phyloP scores from a whole-genome alignment of 73 alveolate genomes.

The Halteria grandinella region DNA sequence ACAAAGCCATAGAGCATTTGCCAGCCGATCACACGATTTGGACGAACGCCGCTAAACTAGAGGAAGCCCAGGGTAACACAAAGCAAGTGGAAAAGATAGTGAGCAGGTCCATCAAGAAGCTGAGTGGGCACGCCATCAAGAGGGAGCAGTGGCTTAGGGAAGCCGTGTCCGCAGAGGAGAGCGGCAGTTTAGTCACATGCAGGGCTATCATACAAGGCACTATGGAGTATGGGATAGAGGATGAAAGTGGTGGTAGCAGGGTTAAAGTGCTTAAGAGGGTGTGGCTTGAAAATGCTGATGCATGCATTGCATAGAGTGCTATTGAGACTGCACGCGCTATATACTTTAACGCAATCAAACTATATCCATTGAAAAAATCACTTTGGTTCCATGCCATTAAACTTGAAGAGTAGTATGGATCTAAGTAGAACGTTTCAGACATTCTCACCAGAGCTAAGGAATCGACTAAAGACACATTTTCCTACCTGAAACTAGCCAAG shows the following conservation, averaged over 20 bases:
- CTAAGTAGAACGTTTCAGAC: conserved; percentile 32
- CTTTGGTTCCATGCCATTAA: conserved; percentile 64
- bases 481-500: conserved; percentile 79
- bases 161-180: conserved; percentile 81
- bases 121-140: conserved; percentile 58
- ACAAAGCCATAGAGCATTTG: conserved; percentile 87
- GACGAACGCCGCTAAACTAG: conserved; percentile 89
- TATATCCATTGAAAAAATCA: conserved; percentile 57
- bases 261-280: conserved; percentile 19
- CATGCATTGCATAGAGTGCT: conserved; percentile 51
- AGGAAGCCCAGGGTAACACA: conserved; percentile 84
- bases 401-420: conserved; percentile 72
- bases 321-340: conserved; percentile 75
- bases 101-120: conserved; percentile 70
- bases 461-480: conserved; percentile 26
- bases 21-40: conserved; percentile 91
- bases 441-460: conserved; percentile 48
- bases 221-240: conserved; percentile 52
- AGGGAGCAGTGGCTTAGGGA: conserved; percentile 86
- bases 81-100: conserved; percentile 61
- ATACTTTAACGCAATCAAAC: conserved; percentile 14
- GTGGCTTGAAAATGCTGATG: conserved; percentile 68
- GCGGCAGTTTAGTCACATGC: conserved; percentile 70
- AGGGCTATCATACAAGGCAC: conserved; percentile 74
- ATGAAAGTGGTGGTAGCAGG: conserved; percentile 35